phyloP scores from a whole-genome alignment of 73 alveolate genomes.

The Urostyla sp. region DNA sequence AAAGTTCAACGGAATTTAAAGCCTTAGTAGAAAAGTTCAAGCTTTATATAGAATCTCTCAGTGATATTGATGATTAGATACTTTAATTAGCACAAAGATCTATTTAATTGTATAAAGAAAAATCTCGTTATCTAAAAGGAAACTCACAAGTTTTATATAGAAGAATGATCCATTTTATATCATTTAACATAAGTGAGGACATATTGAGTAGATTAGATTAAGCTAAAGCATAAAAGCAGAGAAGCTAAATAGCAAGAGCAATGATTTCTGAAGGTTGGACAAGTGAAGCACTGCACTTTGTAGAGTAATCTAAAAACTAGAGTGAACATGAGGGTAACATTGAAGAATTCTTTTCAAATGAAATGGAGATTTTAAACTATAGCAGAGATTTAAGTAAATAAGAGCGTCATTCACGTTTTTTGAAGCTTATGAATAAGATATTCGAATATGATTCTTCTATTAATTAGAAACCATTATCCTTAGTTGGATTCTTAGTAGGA shows the following conservation, averaged over 20 bases:
- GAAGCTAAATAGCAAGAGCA: conserved; percentile 30
- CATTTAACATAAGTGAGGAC: conserved; percentile 15
- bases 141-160: conserved; percentile 11
- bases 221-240: conserved; percentile 12
- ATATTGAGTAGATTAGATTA: conserved; percentile 1
- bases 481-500: conserved; percentile 16
- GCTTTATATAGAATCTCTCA: neutral
- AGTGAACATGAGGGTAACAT: neutral
- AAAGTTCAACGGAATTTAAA: conserved; percentile 13
- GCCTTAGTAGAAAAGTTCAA: conserved; percentile 30
- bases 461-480: neutral
- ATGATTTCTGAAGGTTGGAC: conserved; percentile 45
- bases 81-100: conserved; percentile 29
- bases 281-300: conserved; percentile 16
- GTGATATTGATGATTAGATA: conserved; percentile 20
- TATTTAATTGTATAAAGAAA: conserved; percentile 7
- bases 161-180: conserved; percentile 31
- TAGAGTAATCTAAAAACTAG: conserved; percentile 31
- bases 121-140: conserved; percentile 21
- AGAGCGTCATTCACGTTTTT: conserved; percentile 17
- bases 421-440: neutral
- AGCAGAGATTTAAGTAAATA: conserved; percentile 12
- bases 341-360: conserved; percentile 31
- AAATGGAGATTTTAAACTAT: conserved; percentile 41
- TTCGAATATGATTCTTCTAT: neutral